Conservation (phyloP, 1,284 basidiomycete species). For the Ustilago loliicola region DNA sequence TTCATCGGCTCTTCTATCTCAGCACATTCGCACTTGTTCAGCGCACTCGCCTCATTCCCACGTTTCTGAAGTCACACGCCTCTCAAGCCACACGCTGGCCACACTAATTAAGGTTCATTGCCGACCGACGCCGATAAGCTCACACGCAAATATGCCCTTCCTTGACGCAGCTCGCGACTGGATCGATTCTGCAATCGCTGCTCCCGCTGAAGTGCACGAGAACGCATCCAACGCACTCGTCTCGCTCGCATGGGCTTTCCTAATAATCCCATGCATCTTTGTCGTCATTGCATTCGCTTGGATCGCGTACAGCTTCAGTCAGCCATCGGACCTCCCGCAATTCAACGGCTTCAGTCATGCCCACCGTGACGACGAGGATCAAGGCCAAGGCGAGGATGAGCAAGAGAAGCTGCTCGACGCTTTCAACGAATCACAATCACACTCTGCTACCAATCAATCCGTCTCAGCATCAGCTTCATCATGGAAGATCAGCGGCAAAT, state of each 20-base stretch:
- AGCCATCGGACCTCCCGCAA: constrained; percentile 36
- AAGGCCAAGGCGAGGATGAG: constrained; percentile 26
- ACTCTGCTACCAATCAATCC: constrained; percentile 8
- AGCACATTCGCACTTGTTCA: neutral
- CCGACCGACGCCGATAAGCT: constrained; percentile 1
- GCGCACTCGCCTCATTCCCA: neutral
- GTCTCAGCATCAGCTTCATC: constrained; percentile 11
- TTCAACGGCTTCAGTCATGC: constrained; percentile 22
- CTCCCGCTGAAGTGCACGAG: constrained; percentile 25
- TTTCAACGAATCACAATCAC: constrained; percentile 38
- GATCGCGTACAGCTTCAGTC: constrained; percentile 41
- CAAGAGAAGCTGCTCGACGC: constrained; percentile 46
- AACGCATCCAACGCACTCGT: constrained; percentile 34
- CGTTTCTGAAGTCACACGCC: neutral
- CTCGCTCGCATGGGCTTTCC: constrained; percentile 45
- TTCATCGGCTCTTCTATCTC: neutral
- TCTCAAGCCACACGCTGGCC: neutral
- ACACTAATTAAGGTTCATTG: neutral
- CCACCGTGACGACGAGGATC: constrained; percentile 14
- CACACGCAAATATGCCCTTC: constrained; percentile 18
- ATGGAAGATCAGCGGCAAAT: constrained; percentile 52
- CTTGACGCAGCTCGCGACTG: constrained; percentile 6
- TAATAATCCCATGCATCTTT: constrained; percentile 46
- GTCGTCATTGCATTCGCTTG: constrained; percentile 38
- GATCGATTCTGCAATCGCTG: constrained; percentile 6